phyloP scores from a whole-genome alignment of 805 yeast genomes.

The Lipomyces spencermartinsiae region DNA sequence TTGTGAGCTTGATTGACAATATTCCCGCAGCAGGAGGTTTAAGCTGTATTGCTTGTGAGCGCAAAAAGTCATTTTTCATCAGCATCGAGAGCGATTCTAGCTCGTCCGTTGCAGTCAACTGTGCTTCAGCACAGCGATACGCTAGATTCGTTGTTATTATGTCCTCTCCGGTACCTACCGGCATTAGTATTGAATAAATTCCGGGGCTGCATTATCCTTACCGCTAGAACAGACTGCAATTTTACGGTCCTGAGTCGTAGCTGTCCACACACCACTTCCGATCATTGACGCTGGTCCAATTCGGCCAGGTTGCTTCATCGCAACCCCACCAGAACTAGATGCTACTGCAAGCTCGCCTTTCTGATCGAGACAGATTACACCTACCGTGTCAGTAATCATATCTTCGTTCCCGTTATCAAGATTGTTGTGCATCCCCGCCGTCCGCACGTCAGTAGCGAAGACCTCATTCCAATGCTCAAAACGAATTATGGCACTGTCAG shows the following conservation, averaged over 20 bases:
- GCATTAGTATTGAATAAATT: background rate
- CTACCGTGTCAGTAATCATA: constrained; percentile 48
- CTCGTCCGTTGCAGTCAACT: constrained; percentile 8
- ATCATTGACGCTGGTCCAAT: constrained; percentile 52
- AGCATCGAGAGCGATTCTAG: background rate
- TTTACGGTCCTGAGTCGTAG: background rate
- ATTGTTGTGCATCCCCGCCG: background rate
- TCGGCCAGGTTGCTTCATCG: constrained; percentile 49
- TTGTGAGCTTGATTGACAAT: constrained; percentile 18
- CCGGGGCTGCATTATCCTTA: constrained; percentile 15
- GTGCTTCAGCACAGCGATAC: constrained; percentile 9
- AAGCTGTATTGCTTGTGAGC: constrained; percentile 20
- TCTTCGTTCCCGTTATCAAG: constrained; percentile 10
- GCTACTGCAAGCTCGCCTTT: constrained; percentile 43
- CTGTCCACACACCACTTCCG: constrained; percentile 48
- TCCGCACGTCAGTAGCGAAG: constrained; percentile 11
- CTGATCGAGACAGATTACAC: constrained; percentile 47
- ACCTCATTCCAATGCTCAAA: constrained; percentile 34
- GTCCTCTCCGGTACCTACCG: constrained; percentile 48
- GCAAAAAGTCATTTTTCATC: constrained; percentile 1
- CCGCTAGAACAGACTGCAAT: constrained; percentile 48
- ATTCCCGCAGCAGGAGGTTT: constrained; percentile 25
- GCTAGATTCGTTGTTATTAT: constrained; percentile 46
- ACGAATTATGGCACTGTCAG: constrained; percentile 32
- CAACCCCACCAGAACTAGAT: constrained; percentile 51